Evolutionary conservation across 225 moss, liverwort and hornwort species (phyloP), one percentile per base, ranked within the genome.

Genomic region (Asterella californica): DNA sequence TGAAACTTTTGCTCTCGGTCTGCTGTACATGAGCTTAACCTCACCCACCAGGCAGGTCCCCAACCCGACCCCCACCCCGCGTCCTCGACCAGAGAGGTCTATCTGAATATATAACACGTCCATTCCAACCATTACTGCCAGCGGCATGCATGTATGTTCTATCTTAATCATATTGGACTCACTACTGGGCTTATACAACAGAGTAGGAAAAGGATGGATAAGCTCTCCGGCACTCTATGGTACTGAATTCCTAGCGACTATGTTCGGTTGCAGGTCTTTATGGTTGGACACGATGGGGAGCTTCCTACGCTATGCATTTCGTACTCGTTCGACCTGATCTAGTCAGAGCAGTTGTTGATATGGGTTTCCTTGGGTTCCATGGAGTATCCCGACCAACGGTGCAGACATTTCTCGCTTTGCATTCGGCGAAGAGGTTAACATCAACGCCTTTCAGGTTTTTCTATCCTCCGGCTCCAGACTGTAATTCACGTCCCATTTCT

Each of bases 261-360:
- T 11, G 11, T 6, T 29, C 27, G 12, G 27, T 11, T 74, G 74
- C 84, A 84, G 84, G 77, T 81, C 24, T 78, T 81, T 38, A 24
- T 84, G 54, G 78, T 84, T 55, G 81, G 84, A 9, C 84, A 84
- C 77, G 81, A 84, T 48, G 72, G 81, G 84, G 84, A 33, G 30
- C 72, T n/a, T n/a, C 22, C 6, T 30, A 70, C 50, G 81, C 70
- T 14, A 78, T 77, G 81, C n/a, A 78, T 18, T 29, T 84, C 0
- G 59, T 57, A 33, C 3, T 42, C 63, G 60, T 1, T 0, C 65
- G 81, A 47, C 81, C 81, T 9, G 78, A 85, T 67, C 77, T 68
- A 5, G 81, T 85, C 50, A 73, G 62, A 70, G 85, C 73, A 33
- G 48, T 78, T 29, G 81, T 82, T 25, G 45, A 50, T 42, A 46